Conservation (phyloP, 1,284 basidiomycete genomes). For the Ustilago trichophora region DNA sequence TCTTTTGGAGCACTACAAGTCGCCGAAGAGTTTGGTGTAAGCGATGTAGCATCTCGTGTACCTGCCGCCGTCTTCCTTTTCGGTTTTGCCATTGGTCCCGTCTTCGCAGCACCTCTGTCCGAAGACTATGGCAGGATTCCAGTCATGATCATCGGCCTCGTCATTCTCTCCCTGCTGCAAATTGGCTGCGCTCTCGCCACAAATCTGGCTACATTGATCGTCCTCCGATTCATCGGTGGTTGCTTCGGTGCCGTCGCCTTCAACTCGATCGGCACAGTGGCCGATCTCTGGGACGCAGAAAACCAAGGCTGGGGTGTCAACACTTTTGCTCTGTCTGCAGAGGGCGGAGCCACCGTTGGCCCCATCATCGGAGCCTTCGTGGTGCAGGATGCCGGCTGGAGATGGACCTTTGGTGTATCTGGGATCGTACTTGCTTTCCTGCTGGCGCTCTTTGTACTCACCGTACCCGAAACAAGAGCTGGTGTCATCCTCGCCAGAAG, state of each 20-base stretch:
- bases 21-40: constrained; percentile 36
- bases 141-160: constrained; percentile 30
- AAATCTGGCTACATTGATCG: constrained; percentile 43
- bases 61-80: constrained; percentile 53
- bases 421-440: constrained; percentile 50
- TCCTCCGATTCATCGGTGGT: constrained; percentile 54
- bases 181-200: constrained; percentile 49
- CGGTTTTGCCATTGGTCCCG: constrained; percentile 45
- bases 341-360: constrained; percentile 45
- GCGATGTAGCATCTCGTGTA: constrained; percentile 18
- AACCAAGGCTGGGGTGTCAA: constrained; percentile 58
- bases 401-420: constrained; percentile 55
- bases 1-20: constrained; percentile 31
- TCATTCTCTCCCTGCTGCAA: constrained; percentile 34
- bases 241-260: constrained; percentile 52
- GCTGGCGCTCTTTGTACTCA: constrained; percentile 27
- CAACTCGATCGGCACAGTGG: constrained; percentile 54
- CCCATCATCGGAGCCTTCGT: constrained; percentile 50
- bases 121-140: constrained; percentile 54
- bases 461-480: constrained; percentile 56
- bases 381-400: constrained; percentile 39
- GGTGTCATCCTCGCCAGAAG: constrained; percentile 63
- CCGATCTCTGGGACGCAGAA: constrained; percentile 53
- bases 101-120: constrained; percentile 46
- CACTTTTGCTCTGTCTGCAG: constrained; percentile 49